Base-by-base conservation (phyloP, 1,284 basidiomycete genomes). In the Sanghuangporus weigelae region DNA sequence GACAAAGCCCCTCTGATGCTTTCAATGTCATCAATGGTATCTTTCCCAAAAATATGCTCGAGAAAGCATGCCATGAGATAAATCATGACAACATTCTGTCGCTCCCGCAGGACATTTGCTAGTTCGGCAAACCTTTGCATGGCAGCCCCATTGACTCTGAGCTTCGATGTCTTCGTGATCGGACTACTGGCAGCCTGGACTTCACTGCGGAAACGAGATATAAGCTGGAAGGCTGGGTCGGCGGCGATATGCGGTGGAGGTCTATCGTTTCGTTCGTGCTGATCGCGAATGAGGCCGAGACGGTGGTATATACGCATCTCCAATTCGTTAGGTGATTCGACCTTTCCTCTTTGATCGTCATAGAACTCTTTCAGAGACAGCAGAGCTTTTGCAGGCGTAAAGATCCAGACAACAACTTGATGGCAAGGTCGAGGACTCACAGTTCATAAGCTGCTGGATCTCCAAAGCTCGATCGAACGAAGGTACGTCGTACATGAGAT, bases 241-340 rank as follows among this genome's bases (percentile, higher is more conserved):
- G 79, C 76, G 60, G 86, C 83, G 68, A 98, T 87, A 49, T 82
- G 72, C 1, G 79, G 74, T 0, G 95, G 93, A n/a, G 97, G 85
- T 60, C 89, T 83, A 67, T 96, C 95, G 76, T 78, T 90, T 61
- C 81, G 92, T 77, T 85, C 94, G 77, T 71, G 87, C 76, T 85
- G 86, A 70, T 96, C 92, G 44, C 93, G 87, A 48, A 97, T 89
- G 71, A 97, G 94, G 46, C 93, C 90, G 42, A 98, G 84, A 42
- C 96, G 86, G 72, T 96, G 93, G 77, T 98, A 98, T 0, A 97
- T 89, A 21, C 94, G 87, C 84, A 99, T 97, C 75, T 99, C 96
- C 55, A 97, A 84, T 72, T 98, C 95, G 62, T 91, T 90, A 0
- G 90, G 86, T 7, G 89, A 90, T 57, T 87, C 72, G 46, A 86